Evolutionary conservation across 768 basidiomycete species (phyloP), one percentile per base, ranked within the genome.

Genomic region (Calocybe gangraenosa): DNA sequence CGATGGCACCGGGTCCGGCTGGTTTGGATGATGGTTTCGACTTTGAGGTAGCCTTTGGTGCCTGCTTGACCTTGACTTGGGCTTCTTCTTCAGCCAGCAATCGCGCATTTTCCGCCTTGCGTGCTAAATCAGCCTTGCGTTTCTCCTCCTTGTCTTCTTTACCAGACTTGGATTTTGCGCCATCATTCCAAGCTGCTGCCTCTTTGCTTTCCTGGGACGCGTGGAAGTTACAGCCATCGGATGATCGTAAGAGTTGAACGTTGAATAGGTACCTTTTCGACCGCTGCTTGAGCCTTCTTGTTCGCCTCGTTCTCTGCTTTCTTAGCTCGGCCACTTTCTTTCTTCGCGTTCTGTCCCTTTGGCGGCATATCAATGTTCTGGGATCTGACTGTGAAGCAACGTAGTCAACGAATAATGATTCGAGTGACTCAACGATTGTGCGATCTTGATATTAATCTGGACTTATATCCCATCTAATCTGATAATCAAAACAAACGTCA

Each of bases 241-340:
- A 31, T 31, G 30, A 8, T n/a, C n/a, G n/a, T n/a, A n/a, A n/a
- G n/a, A n/a, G n/a, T n/a, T n/a, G n/a, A n/a, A n/a, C n/a, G n/a
- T n/a, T n/a, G n/a, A 30, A 46, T 19, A 11, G 11, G 14, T 40
- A 82, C 89, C 68, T 76, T 82, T 10, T 81, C 87, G 7, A 71
- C 73, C 9, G 70, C 73, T 0, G 73, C 81, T 3, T 70, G 73
- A 5, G 75, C 79, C 50, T 78, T 75, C 65, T 92, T 93, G 73
- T 85, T 90, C 7, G 78, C 72, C 60, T 91, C 89, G 60, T 92
- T 93, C 59, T 93, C 88, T 19, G 89, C 89, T 64, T 96, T 96
- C 68, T 91, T 93, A 0, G 92, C 86, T 43, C 87, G 67, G 3
- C 93, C 92, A 34, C 80, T 67, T 65, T 95, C 93, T 63, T 95